These are phyloP conservation scores for Sporodiniella umbellata DNA, from an alignment of 371 early-diverging fungal genomes.

Conservation along the genomic window DNA sequence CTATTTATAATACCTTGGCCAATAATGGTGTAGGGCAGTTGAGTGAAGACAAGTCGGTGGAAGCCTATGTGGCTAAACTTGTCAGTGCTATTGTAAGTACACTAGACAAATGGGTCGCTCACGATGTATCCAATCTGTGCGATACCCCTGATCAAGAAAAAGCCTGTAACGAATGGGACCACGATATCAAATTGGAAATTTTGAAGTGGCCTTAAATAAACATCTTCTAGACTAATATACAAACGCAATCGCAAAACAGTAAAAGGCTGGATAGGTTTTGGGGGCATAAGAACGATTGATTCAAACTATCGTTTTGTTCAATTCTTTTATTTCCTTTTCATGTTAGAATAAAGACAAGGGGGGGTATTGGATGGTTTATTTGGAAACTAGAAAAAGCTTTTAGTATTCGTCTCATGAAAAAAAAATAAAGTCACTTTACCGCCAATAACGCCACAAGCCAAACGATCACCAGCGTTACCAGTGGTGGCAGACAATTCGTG, in stretches of 20 bases:
- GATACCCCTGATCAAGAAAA: conserved; percentile 26
- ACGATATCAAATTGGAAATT: conserved; percentile 39
- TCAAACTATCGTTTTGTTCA: too few relatives aligned
- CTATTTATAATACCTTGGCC: conserved; percentile 25
- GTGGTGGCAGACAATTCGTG: conserved; percentile 77
- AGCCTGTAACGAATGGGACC: conserved; percentile 43
- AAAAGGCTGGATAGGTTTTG: too few relatives aligned
- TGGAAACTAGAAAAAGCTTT: background rate
- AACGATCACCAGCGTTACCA: conserved; percentile 81
- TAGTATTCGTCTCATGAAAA: background rate
- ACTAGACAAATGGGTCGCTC: conserved; percentile 32
- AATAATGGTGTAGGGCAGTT: conserved; percentile 31
- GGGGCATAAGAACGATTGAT: too few relatives aligned
- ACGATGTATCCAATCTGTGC: conserved; percentile 38
- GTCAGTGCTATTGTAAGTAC: conserved; percentile 24
- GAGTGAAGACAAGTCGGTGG: conserved; percentile 25
- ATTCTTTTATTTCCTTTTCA: background rate
- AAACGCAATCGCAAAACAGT: too few relatives aligned
- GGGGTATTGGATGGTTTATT: background rate
- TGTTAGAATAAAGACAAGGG: background rate
- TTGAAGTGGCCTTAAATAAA: conserved; percentile 44
- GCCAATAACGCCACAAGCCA: conserved; percentile 92
- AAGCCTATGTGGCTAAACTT: conserved; percentile 23
- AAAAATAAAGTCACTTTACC: conserved; percentile 21
- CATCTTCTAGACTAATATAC: too few relatives aligned